Conservation (phyloP, 2,329 filamentous ascomycete species). For the Cadophora malorum region DNA sequence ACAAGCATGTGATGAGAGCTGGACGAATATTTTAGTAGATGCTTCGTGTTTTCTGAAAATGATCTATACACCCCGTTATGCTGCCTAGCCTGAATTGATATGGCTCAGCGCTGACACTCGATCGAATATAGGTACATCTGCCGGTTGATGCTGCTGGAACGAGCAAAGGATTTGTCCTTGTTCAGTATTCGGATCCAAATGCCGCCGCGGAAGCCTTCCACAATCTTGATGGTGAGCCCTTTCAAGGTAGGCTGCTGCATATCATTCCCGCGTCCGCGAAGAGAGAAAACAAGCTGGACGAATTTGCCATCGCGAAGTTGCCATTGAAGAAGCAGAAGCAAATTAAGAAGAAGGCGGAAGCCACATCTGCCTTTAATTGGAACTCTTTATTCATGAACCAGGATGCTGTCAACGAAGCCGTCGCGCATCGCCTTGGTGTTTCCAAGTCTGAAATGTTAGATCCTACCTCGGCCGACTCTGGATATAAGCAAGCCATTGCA, state of each 20-base stretch:
- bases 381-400: constrained; percentile 99
- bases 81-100: constrained; percentile 22
- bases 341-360: constrained; percentile 83
- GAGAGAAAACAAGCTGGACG: constrained; percentile 81
- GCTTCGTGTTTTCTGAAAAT: constrained; percentile 80
- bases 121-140: constrained; percentile 76
- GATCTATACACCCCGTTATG: constrained; percentile 38
- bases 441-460: constrained; percentile 92
- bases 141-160: constrained; percentile 74
- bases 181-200: constrained; percentile 76
- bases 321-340: constrained; percentile 94
- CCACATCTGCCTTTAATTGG: constrained; percentile 89
- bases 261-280: constrained; percentile 86
- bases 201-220: constrained; percentile 81
- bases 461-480: constrained; percentile 93
- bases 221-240: constrained; percentile 80
- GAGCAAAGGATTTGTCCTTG: constrained; percentile 89
- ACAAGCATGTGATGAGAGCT: constrained; percentile 87
- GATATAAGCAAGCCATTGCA: constrained; percentile 94
- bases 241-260: constrained; percentile 91
- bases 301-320: constrained; percentile 87
- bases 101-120: constrained; percentile 50
- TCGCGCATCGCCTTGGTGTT: constrained; percentile 85
- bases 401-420: constrained; percentile 90
- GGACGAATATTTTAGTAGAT: constrained; percentile 99